These are phyloP conservation scores for Mycotypha africana DNA, from an alignment of 371 early-diverging fungal genomes.

Conservation along the genomic window DNA sequence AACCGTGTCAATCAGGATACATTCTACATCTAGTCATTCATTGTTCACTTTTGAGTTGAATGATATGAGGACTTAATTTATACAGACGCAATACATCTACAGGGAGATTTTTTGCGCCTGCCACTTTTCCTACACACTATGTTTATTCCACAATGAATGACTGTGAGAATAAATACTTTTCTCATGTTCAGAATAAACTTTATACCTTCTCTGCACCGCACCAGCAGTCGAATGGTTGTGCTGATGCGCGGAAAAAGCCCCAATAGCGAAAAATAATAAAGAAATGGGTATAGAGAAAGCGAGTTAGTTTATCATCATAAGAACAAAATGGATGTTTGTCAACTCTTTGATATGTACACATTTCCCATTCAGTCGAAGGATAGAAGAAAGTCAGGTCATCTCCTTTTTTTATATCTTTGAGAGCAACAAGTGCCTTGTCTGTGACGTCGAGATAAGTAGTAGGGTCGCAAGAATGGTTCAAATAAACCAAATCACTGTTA, in stretches of 20 bases:
- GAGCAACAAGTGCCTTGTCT: slow-evolving; percentile 46
- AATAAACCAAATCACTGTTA: slow-evolving; percentile 54
- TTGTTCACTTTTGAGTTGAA: no score
- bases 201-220: slow-evolving; percentile 50
- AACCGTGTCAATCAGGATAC: no score
- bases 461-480: slow-evolving; percentile 58
- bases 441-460: slow-evolving; percentile 54
- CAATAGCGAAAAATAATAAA: background rate
- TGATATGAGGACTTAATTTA: slow-evolving; percentile 50
- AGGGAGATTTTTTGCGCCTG: slow-evolving; percentile 52
- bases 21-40: no score
- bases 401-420: slow-evolving; percentile 49
- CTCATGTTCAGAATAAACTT: no score
- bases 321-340: no score
- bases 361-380: slow-evolving; percentile 82
- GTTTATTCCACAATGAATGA: background rate
- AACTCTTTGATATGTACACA: slow-evolving; percentile 40
- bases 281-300: background rate
- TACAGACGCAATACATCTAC: slow-evolving; percentile 32
- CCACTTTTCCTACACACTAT: slow-evolving; percentile 56
- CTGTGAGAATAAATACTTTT: background rate
- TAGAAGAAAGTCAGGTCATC: slow-evolving; percentile 80
- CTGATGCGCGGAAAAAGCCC: no score
- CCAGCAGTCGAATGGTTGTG: slow-evolving; percentile 78
- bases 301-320: background rate